Evolutionary conservation across 1,139 yeast genomes (phyloP).

Genomic region (Blastobotrys serpentis): DNA sequence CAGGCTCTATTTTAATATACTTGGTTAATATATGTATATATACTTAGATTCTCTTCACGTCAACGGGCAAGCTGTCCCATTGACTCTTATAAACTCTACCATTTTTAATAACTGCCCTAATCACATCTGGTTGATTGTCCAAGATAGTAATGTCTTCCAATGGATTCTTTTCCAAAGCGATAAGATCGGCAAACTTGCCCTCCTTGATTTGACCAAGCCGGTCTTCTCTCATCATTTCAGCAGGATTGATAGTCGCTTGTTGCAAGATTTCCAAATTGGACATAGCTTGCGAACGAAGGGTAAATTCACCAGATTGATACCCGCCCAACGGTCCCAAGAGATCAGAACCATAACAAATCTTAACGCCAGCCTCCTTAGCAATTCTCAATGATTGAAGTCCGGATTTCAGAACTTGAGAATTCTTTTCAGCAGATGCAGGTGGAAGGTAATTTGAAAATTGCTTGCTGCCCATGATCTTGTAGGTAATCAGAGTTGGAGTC

Average conservation of each 20-base stretch:
- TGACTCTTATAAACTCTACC: conserved; percentile 12
- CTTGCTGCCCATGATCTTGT: conserved; percentile 14
- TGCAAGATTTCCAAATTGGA: conserved; percentile 7
- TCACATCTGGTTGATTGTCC: conserved; percentile 9
- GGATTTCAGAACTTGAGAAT: conserved; percentile 9
- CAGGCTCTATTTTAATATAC: background rate
- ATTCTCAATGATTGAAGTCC: conserved; percentile 9
- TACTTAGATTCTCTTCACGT: conserved; percentile 1
- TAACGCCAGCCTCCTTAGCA: conserved; percentile 12
- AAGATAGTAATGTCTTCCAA: conserved; percentile 10
- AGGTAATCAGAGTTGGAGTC: conserved; percentile 13
- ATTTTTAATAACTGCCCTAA: conserved; percentile 9
- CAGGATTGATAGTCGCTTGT: conserved; percentile 13
- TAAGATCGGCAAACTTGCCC: conserved; percentile 11
- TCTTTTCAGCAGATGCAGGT: conserved; percentile 7
- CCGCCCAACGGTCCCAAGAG: conserved; percentile 12
- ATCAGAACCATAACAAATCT: conserved; percentile 13
- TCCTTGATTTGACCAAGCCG: conserved; percentile 13
- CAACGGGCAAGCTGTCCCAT: conserved; percentile 2
- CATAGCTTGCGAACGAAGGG: conserved; percentile 10
- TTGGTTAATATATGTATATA: no score
- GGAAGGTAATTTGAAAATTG: conserved; percentile 11
- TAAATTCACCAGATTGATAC: conserved; percentile 13
- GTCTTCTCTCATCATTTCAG: conserved; percentile 11
- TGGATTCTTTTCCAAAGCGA: conserved; percentile 11